Conservation (phyloP, 768 basidiomycete genomes). For the Ramaria sp. region DNA sequence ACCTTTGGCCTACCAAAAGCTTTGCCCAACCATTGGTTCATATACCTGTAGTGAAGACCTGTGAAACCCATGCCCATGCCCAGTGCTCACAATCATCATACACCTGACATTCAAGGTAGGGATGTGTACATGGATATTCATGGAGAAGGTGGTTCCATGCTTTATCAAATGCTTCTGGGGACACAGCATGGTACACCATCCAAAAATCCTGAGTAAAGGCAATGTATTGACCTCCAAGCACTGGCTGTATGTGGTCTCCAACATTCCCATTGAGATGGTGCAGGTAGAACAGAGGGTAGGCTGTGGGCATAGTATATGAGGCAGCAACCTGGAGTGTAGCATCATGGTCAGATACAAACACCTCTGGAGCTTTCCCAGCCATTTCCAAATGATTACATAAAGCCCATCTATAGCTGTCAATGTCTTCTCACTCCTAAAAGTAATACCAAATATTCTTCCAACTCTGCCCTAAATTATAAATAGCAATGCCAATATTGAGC, state of each 20-base stretch:
- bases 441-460: slow-evolving; percentile 15
- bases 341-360: slow-evolving; percentile 17
- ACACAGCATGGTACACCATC: slow-evolving; percentile 20
- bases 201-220: slow-evolving; percentile 21
- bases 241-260: slow-evolving; percentile 11
- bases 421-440: slow-evolving; percentile 18
- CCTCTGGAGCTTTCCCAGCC: slow-evolving; percentile 12
- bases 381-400: slow-evolving; percentile 15
- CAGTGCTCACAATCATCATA: slow-evolving; percentile 23
- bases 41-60: slow-evolving; percentile 23
- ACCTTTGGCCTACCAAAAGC: slow-evolving; percentile 18
- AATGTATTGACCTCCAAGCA: slow-evolving; percentile 9
- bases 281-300: slow-evolving; percentile 21
- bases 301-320: slow-evolving; percentile 12
- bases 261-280: slow-evolving; percentile 23
- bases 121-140: slow-evolving; percentile 12
- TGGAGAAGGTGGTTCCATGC: background rate
- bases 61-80: slow-evolving; percentile 25
- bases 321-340: slow-evolving; percentile 14
- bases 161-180: slow-evolving; percentile 16
- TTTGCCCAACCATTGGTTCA: slow-evolving; percentile 24
- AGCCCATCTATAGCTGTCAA: slow-evolving; percentile 16
- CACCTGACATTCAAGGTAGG: slow-evolving; percentile 20
- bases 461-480: background rate
- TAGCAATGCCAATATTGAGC: background rate